Conservation (phyloP, 169 alveolate species). For the Eimeria maxima region DNA sequence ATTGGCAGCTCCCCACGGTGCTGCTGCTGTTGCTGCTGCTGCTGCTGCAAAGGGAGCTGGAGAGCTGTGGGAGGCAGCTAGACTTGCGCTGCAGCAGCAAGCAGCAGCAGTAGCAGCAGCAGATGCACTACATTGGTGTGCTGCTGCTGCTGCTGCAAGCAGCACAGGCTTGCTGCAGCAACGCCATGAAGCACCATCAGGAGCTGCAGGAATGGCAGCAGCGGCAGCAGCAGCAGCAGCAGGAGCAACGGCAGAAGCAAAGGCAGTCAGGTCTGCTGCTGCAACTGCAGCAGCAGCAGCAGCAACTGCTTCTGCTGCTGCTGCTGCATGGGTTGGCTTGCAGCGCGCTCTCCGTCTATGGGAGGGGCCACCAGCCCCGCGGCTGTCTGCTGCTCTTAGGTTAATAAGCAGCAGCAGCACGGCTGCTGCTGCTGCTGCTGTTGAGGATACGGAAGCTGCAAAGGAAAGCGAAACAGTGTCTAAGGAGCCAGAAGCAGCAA, state of each 20-base stretch:
- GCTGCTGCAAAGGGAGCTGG: constrained; percentile 15
- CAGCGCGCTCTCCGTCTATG: constrained; percentile 41
- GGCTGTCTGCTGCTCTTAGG: constrained; percentile 2
- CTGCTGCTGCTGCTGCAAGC: constrained; percentile 43
- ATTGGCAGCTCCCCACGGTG: background rate
- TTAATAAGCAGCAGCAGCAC: constrained; percentile 22
- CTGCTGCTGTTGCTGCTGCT: constrained; percentile 36
- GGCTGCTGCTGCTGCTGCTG: constrained; percentile 63
- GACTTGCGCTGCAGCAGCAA: constrained; percentile 68
- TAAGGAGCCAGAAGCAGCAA: too few species aligned
- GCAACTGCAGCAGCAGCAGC: background rate
- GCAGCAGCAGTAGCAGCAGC: constrained; percentile 35
- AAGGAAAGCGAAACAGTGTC: too few species aligned
- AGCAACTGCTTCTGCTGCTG: constrained; percentile 16
- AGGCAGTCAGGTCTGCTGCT: background rate
- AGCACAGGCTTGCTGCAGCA: constrained; percentile 64
- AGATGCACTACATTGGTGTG: background rate
- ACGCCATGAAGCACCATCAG: background rate
- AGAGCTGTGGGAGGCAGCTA: constrained; percentile 42
- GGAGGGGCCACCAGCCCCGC: constrained; percentile 8
- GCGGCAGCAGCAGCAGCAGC: constrained; percentile 26
- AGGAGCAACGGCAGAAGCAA: background rate
- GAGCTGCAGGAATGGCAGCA: background rate
- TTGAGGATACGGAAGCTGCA: too few species aligned
- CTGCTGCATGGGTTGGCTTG: constrained; percentile 50